Percentiles rank a stretch among this genome's conserved stretches.
phyloP scores from a whole-genome alignment of 2,329 filamentous ascomycete genomes.

The Trichoderma sp. region DNA sequence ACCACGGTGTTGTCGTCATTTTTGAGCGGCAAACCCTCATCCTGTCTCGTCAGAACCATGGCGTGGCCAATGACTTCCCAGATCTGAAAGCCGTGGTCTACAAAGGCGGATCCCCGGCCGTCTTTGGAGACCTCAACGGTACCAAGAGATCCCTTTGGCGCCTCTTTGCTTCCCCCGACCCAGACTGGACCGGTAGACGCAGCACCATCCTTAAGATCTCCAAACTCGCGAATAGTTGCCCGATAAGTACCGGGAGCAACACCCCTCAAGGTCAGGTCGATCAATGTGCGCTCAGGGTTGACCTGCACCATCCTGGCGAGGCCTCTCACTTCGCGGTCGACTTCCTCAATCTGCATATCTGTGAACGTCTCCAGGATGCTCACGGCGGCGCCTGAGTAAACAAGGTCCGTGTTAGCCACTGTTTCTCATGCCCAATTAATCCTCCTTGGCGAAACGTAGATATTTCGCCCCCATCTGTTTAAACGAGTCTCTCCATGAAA shows the following conservation, averaged over 20 bases:
- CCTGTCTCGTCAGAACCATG: conserved; percentile 76
- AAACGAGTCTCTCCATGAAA: not conserved
- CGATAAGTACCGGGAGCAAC: conserved; percentile 79
- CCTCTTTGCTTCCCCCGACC: conserved; percentile 55
- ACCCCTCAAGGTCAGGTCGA: conserved; percentile 86
- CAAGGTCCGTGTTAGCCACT: conserved; percentile 26
- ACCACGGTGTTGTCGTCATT: conserved; percentile 87
- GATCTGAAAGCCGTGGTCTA: conserved; percentile 81
- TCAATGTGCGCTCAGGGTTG: conserved; percentile 72
- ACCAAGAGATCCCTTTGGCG: conserved; percentile 65
- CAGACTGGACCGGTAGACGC: conserved; percentile 82
- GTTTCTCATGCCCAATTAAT: conserved; percentile 4
- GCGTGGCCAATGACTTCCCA: conserved; percentile 97
- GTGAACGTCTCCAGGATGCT: conserved; percentile 92
- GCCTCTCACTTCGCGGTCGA: conserved; percentile 70
- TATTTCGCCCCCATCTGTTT: not conserved
- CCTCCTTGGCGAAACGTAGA: conserved; percentile 8
- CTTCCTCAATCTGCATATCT: conserved; percentile 51
- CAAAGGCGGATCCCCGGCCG: conserved; percentile 77
- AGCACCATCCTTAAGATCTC: conserved; percentile 85
- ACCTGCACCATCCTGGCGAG: conserved; percentile 94
- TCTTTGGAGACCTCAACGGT: conserved; percentile 73
- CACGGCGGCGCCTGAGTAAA: conserved; percentile 71
- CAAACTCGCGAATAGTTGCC: conserved; percentile 82
- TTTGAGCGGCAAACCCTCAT: conserved; percentile 57